Evolutionary conservation across 768 basidiomycete genomes (phyloP).

Genomic region (Boletellus ananiceps): DNA sequence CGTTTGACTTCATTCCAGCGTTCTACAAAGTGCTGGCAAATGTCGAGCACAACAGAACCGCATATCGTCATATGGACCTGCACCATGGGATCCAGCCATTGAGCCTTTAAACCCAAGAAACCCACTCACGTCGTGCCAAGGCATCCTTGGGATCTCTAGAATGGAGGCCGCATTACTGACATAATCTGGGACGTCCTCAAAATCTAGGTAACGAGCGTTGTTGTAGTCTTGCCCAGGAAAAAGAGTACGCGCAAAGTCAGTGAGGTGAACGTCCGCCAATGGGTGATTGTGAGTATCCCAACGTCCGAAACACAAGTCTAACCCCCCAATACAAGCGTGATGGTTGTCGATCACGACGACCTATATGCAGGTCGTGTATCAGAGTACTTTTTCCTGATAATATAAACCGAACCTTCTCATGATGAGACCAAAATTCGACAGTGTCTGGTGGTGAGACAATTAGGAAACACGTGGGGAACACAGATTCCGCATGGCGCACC

Average conservation of each 20-base stretch:
- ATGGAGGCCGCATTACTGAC: conserved; percentile 65
- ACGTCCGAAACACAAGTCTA: conserved; percentile 94
- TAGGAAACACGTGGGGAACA: background rate
- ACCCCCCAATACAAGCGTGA: conserved; percentile 82
- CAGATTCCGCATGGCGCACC: conserved; percentile 29
- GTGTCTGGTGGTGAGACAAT: conserved; percentile 42
- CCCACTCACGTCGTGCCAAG: conserved; percentile 87
- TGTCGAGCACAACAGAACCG: conserved; percentile 82
- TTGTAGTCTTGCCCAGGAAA: conserved; percentile 96
- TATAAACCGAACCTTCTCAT: conserved; percentile 60
- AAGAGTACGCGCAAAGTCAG: conserved; percentile 71
- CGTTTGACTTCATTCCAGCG: conserved; percentile 89
- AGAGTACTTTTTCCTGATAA: background rate
- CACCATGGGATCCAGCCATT: background rate
- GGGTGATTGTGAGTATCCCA: conserved; percentile 95
- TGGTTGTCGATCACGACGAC: conserved; percentile 87
- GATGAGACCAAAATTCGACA: conserved; percentile 88
- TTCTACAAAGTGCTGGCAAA: conserved; percentile 90
- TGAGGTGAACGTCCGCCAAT: conserved; percentile 88
- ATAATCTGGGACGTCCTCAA: conserved; percentile 76
- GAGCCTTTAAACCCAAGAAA: background rate
- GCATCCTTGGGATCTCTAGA: conserved; percentile 73
- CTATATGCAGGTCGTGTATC: conserved; percentile 15
- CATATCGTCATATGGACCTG: conserved; percentile 81
- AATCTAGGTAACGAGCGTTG: conserved; percentile 82